Percentiles rank a stretch among this genome's conserved stretches.
phyloP scores from a whole-genome alignment of 2,329 filamentous ascomycete species.

The Epichloe typhina region DNA sequence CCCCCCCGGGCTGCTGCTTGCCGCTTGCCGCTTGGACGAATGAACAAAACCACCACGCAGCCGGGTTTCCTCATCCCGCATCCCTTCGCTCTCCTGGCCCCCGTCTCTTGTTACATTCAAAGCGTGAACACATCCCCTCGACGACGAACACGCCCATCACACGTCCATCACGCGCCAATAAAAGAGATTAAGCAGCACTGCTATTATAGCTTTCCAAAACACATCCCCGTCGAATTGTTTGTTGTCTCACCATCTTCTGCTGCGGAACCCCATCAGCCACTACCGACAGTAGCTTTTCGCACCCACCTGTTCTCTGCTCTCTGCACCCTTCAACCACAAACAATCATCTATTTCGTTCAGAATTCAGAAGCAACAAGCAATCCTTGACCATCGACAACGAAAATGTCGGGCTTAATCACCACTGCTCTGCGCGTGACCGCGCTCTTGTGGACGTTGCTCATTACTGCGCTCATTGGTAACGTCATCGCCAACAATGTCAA shows the following conservation, averaged over 20 bases:
- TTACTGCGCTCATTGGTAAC: constrained; percentile 44
- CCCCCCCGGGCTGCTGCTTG: no score
- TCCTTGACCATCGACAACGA: not conserved
- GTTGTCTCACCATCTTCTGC: not conserved
- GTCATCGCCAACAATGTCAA: constrained; percentile 38
- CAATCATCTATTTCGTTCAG: not conserved
- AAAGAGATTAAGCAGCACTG: not conserved
- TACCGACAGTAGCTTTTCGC: not conserved
- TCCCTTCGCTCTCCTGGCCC: no score
- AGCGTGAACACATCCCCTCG: no score
- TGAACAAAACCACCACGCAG: not conserved
- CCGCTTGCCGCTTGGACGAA: not conserved
- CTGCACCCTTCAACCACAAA: not conserved
- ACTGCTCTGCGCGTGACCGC: constrained; percentile 34
- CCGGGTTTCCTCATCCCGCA: no score
- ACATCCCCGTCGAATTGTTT: not conserved
- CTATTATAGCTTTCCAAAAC: not conserved
- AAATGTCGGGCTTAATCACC: constrained; percentile 27
- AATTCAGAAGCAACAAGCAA: not conserved
- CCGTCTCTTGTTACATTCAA: no score
- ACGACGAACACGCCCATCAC: no score
- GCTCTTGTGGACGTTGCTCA: constrained; percentile 38
- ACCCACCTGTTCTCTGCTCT: not conserved
- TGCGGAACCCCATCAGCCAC: not conserved
- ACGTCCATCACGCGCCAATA: not conserved